Evolutionary conservation across 768 basidiomycete species (phyloP).

Genomic region (Lenzites betulinus): DNA sequence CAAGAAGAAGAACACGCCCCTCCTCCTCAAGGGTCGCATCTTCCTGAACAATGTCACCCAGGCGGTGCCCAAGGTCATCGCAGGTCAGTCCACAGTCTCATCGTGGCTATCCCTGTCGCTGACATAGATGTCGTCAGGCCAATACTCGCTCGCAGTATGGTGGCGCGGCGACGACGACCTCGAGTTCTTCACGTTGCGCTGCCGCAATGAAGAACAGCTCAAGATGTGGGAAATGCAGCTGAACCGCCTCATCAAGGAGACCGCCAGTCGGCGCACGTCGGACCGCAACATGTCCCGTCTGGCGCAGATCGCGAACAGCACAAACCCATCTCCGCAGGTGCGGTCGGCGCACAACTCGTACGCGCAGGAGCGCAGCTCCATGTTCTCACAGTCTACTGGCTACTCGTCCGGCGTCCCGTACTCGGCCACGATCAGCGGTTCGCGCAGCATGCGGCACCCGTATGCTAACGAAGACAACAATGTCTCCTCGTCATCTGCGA

Average conservation of each 20-base stretch:
- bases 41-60: conserved; percentile 95
- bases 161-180: conserved; percentile 94
- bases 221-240: conserved; percentile 91
- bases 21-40: conserved; percentile 93
- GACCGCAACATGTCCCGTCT: conserved; percentile 64
- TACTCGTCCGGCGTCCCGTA: conserved; percentile 25
- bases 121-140: conserved; percentile 37
- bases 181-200: conserved; percentile 93
- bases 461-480: conserved; percentile 29
- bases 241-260: conserved; percentile 81
- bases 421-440: conserved; percentile 17
- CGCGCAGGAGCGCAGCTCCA: conserved; percentile 24
- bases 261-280: conserved; percentile 66
- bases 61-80: conserved; percentile 64
- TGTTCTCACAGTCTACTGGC: conserved; percentile 27
- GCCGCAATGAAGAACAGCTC: conserved; percentile 89
- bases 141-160: conserved; percentile 85
- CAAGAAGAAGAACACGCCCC: conserved; percentile 75
- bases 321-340: conserved; percentile 41
- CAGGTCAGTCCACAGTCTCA: conserved; percentile 48
- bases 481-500: conserved; percentile 14
- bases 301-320: conserved; percentile 46
- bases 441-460: conserved; percentile 26
- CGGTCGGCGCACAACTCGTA: conserved; percentile 33
- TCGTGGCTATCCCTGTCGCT: conserved; percentile 7